A percentile compares a stretch with the other conserved stretches of the same genome.
These are phyloP conservation scores for Heliamphora pulchella DNA, from an alignment of 179 eudicot species.

Conservation along the genomic window DNA sequence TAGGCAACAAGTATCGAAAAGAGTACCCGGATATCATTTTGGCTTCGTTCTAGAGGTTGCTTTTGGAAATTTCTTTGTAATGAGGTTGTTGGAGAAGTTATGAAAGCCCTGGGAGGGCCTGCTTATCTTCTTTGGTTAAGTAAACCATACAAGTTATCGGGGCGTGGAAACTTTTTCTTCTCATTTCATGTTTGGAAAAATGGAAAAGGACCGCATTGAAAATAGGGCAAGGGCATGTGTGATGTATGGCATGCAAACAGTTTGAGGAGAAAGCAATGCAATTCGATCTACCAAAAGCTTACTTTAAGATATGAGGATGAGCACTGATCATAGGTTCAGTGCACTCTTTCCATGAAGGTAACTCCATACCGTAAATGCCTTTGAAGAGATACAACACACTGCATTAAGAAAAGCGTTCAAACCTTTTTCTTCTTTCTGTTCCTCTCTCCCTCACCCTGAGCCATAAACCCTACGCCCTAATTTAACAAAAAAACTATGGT, in stretches of 20 bases:
- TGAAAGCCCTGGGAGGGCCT: neutral
- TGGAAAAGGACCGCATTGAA: neutral
- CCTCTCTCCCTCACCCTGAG: no score
- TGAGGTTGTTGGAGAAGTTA: no score
- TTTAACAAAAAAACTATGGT: neutral
- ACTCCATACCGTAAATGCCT: no score
- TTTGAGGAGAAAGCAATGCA: neutral
- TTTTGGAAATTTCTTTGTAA: no score
- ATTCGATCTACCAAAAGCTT: neutral
- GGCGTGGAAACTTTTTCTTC: neutral
- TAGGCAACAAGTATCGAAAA: no score
- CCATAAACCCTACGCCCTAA: no score
- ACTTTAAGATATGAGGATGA: neutral
- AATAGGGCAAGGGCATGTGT: neutral
- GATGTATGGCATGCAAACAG: neutral
- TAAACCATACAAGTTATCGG: neutral
- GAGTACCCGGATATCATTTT: no score
- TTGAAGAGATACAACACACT: no score
- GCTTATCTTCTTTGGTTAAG: neutral
- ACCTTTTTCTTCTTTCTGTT: no score
- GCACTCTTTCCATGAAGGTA: no score
- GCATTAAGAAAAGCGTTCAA: no score
- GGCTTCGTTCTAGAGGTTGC: no score
- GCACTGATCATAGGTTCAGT: neutral
- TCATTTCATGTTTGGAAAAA: neutral